These are phyloP conservation scores for Diaporthe amygdali DNA, from an alignment of 2,329 filamentous ascomycete genomes.

Conservation along the genomic window DNA sequence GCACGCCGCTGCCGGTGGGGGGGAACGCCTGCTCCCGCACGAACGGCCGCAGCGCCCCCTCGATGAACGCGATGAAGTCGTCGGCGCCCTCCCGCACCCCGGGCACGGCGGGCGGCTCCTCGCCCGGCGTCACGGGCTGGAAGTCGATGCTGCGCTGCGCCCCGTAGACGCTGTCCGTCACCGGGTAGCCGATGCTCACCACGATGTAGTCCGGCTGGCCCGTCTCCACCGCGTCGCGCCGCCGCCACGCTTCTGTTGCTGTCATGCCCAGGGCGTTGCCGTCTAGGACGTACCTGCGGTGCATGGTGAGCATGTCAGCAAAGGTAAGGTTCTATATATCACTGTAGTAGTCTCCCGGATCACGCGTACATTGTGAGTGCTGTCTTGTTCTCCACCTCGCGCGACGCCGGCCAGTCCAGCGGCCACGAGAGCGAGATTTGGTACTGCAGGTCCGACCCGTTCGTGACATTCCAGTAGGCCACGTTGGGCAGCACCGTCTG, in stretches of 20 bases:
- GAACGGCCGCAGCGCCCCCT: conserved; percentile 29
- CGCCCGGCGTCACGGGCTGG: conserved; percentile 27
- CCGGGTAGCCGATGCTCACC: conserved; percentile 34
- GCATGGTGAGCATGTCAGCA: neutral
- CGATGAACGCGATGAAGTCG: conserved; percentile 32
- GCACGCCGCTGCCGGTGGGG: conserved; percentile 11
- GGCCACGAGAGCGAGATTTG: conserved; percentile 28
- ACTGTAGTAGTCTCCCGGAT: neutral
- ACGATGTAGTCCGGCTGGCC: conserved; percentile 32
- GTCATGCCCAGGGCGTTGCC: conserved; percentile 34
- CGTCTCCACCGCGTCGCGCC: conserved; percentile 30
- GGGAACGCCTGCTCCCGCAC: conserved; percentile 28
- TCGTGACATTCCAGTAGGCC: conserved; percentile 27
- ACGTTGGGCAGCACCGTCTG: conserved; percentile 25
- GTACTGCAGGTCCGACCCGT: conserved; percentile 22
- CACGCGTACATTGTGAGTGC: conserved; percentile 8
- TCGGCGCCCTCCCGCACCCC: conserved; percentile 26
- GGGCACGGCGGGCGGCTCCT: conserved; percentile 20
- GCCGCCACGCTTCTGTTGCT: conserved; percentile 32
- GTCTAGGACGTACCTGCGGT: conserved; percentile 31
- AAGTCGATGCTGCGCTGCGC: conserved; percentile 32
- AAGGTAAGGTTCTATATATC: neutral
- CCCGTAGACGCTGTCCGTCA: conserved; percentile 31
- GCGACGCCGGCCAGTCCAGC: conserved; percentile 22
- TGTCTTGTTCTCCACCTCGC: conserved; percentile 7